A percentile compares a stretch with the other conserved stretches of the same genome.
Conservation (phyloP, 2,329 filamentous ascomycete species). For the Diaporthe citrichinensis region DNA sequence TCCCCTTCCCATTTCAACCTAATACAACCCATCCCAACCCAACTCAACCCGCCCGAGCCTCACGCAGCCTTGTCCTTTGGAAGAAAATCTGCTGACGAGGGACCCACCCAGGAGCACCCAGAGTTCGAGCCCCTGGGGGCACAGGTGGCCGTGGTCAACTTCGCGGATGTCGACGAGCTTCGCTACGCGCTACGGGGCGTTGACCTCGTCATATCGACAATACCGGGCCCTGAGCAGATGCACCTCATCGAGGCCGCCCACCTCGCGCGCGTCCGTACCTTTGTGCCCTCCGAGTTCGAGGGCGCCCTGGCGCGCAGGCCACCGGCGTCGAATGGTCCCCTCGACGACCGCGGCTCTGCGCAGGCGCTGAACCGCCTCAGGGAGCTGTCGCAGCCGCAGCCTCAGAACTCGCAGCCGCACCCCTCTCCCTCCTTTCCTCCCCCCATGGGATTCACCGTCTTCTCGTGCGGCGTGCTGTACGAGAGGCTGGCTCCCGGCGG, state of each 20-base stretch:
- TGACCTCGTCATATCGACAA: slow-evolving; percentile 82
- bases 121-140: slow-evolving; percentile 69
- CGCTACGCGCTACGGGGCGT: slow-evolving; percentile 78
- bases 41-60: background rate
- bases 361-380: slow-evolving; percentile 70
- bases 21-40: background rate
- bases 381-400: slow-evolving; percentile 61
- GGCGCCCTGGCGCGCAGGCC: slow-evolving; percentile 71
- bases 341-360: slow-evolving; percentile 74
- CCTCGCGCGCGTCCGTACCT: slow-evolving; percentile 73
- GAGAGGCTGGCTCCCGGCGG: slow-evolving; percentile 80
- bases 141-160: slow-evolving; percentile 79
- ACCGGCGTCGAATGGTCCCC: slow-evolving; percentile 61
- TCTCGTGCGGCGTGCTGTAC: slow-evolving; percentile 83
- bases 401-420: background rate
- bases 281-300: slow-evolving; percentile 84
- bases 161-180: slow-evolving; percentile 70
- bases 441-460: slow-evolving; percentile 77
- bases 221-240: slow-evolving; percentile 76
- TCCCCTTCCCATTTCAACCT: background rate
- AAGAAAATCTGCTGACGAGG: slow-evolving; percentile 17
- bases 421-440: slow-evolving; percentile 30
- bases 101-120: slow-evolving; percentile 61
- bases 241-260: slow-evolving; percentile 81
- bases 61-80: slow-evolving; percentile 36